Evolutionary conservation across 2,329 filamentous ascomycete species (phyloP).

Genomic region (Mariannaea elegans): DNA sequence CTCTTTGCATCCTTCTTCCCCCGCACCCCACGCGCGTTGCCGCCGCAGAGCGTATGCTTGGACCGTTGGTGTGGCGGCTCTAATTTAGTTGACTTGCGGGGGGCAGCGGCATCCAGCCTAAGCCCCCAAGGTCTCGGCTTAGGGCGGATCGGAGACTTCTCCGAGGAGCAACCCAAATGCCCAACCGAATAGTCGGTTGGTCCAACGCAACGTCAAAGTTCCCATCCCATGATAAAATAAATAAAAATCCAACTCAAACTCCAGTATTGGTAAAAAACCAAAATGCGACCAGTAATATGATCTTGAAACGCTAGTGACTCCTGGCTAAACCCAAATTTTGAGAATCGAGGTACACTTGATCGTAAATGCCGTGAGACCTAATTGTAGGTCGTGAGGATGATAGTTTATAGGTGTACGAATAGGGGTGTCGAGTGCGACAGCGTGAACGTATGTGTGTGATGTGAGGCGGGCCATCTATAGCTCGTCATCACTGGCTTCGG

Average conservation of each 20-base stretch:
- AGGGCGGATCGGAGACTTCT: slow-evolving; percentile 29
- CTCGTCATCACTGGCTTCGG: slow-evolving; percentile 33
- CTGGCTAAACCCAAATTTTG: slow-evolving; percentile 34
- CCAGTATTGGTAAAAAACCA: slow-evolving; percentile 23
- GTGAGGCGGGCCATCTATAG: slow-evolving; percentile 20
- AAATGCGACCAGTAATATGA: slow-evolving; percentile 12
- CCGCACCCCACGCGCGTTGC: slow-evolving; percentile 31
- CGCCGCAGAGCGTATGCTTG: slow-evolving; percentile 22
- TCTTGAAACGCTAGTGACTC: slow-evolving; percentile 39
- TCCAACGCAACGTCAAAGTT: slow-evolving; percentile 7
- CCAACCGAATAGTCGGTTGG: slow-evolving; percentile 12
- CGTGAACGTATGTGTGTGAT: not conserved
- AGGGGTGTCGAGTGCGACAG: not conserved
- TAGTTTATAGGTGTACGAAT: not conserved
- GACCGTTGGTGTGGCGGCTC: slow-evolving; percentile 24
- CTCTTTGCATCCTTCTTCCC: slow-evolving; percentile 7
- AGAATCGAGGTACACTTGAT: slow-evolving; percentile 15
- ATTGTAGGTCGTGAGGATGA: slow-evolving; percentile 1
- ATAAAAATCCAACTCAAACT: slow-evolving; percentile 18
- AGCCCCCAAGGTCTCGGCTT: slow-evolving; percentile 16
- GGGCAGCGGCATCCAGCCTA: slow-evolving; percentile 28
- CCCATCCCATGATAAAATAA: not conserved
- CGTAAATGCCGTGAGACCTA: slow-evolving; percentile 8
- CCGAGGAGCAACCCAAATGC: slow-evolving; percentile 22
- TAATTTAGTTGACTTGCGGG: slow-evolving; percentile 37